Evolutionary conservation across 2,329 filamentous ascomycete genomes (phyloP).

Genomic region (Aspergillus puulaauensis): DNA sequence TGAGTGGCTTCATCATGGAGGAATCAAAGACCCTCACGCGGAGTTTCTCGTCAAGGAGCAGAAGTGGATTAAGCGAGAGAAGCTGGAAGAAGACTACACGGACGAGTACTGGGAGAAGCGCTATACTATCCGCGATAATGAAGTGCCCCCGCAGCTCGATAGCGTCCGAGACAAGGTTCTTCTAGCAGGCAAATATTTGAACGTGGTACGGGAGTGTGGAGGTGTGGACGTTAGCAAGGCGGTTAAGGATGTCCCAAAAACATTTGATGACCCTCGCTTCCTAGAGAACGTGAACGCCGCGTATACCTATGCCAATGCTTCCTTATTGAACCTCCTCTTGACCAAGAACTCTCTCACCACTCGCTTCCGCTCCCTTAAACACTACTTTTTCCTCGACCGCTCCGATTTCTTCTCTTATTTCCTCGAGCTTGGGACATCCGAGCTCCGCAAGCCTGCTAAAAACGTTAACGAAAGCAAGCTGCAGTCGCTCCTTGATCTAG

Average conservation of each 20-base stretch:
- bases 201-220: constrained; percentile 94
- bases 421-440: constrained; percentile 83
- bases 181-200: constrained; percentile 94
- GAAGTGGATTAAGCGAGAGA: constrained; percentile 87
- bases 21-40: constrained; percentile 87
- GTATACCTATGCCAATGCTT: constrained; percentile 93
- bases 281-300: constrained; percentile 94
- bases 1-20: constrained; percentile 95
- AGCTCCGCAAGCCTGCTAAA: constrained; percentile 85
- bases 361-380: constrained; percentile 85
- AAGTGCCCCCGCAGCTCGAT: constrained; percentile 88
- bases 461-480: constrained; percentile 89
- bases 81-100: constrained; percentile 92
- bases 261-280: constrained; percentile 88
- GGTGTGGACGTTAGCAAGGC: constrained; percentile 91
- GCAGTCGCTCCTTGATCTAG: constrained; percentile 91
- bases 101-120: constrained; percentile 99
- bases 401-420: constrained; percentile 99
- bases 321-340: constrained; percentile 82
- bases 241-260: constrained; percentile 81
- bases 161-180: constrained; percentile 91
- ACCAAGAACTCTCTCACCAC: constrained; percentile 90
- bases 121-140: constrained; percentile 88
- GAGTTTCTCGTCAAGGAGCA: constrained; percentile 96
- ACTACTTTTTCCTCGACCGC: constrained; percentile 98